Base-by-base conservation (phyloP, 108 stramenopile species). In the Skeletonema potamos region DNA sequence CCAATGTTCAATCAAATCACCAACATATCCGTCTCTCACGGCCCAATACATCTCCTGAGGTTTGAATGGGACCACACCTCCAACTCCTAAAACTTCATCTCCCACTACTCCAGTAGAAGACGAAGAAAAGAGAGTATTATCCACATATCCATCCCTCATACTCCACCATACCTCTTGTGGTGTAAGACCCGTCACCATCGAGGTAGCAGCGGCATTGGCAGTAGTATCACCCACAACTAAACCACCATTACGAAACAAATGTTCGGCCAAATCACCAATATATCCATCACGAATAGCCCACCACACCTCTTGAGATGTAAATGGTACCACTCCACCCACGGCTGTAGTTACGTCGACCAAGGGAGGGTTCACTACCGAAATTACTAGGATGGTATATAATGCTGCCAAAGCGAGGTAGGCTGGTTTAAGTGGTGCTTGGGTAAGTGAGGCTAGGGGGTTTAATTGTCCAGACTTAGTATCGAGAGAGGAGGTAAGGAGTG, bases 31-130 rank as follows among this genome's bases (percentile, higher is more conserved):
- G 62, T 76, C 82, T 48, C 60, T 60, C 13, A 78, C 39, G 17
- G 87, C 82, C 87, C 85, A 86, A 56, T 43, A 64, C 24, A 68
- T 26, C 44, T 88, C 87, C 58, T 82, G 73, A 10, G 74, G 70
- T 12, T 72, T 82, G 27, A 84, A 70, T 0, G 76, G 69, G 9
- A 74, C 48, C 3, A 63, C n/a, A 18, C 26, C 18, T 24, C 11
- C 36, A 0, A n/a, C 39, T 28, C 0, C 11, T 1, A 34, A 22
- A n/a, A 1, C 6, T 4, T 28, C 54, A 1, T 15, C 34, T 44
- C 44, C 32, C 33, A n/a, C 58, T 32, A 29, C 44, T 15, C 41
- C 70, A 58, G 22, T 32, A 29, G 32, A 4, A 33, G 11, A 20
- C 13, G 48, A 20, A 27, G 66, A 54, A 27, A 71, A 62, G 32